Evolutionary conservation across 768 basidiomycete genomes (phyloP), one percentile per base, ranked within the genome.

Genomic region (Lactarius sp.): DNA sequence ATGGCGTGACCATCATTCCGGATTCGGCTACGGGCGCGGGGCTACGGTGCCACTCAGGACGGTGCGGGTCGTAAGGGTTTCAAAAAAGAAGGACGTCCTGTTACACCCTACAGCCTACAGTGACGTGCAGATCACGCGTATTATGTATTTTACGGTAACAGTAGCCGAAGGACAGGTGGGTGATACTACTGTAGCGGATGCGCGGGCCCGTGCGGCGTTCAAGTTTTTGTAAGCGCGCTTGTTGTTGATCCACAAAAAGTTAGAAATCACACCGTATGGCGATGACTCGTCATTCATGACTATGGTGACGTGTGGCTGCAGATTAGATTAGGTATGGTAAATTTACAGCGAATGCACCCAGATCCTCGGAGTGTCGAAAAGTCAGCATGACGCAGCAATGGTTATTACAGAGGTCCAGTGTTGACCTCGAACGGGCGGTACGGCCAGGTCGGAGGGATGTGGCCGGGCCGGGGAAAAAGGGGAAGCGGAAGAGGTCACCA

Each of bases 401-500:
- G 33, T 16, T 14, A 8, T 16, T 14, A 8, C 20, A 8, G 2
- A 8, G 2, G 27, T 5, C 27, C 27, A 27, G 27, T 27, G 27
- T 27, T 27, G 27, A 27, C 27, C 27, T 27, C 27, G 27, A 27
- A 6, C 27, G 36, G 59, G 59, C 39, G 39, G 41, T 42, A 42
- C 39, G 37, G 39, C 36, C 14, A 2, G 2, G 42, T 60, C 39
- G 42, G 55, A 27, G 27, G 22, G 52, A 22, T 6, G 39, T 31
- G 9, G 55, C 39, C 49, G 61, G 60, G n/a, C 61, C 61, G 62
- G 27, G 22, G 36, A n/a, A 42, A 49, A 56, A 18, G 54, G 53
- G 57, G 34, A 18, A 8, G 27, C 18, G 34, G 37, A 47, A 31
- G 16, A 37, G 41, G 13, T 37, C 10, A 3, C 59, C 12, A 42